These are phyloP conservation scores for Boletus rubroflammeus DNA, from an alignment of 768 basidiomycete genomes.

Conservation along the genomic window DNA sequence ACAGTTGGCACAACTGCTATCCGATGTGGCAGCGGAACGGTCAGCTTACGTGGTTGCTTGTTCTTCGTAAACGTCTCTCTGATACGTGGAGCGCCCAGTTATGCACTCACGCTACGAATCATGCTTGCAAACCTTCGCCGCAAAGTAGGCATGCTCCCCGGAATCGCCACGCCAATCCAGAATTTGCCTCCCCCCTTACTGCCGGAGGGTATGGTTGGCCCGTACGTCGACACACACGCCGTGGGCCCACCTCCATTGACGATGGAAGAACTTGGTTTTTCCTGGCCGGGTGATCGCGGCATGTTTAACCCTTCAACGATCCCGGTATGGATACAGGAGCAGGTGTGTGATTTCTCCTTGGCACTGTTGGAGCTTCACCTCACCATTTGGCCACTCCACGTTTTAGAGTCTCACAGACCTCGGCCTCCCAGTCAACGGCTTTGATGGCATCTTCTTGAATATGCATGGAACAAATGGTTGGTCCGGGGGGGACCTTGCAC, in stretches of 20 bases:
- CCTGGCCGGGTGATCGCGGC: conserved; percentile 60
- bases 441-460: conserved; percentile 85
- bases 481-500: conserved; percentile 68
- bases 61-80: conserved; percentile 5
- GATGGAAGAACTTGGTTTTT: conserved; percentile 81
- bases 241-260: conserved; percentile 62
- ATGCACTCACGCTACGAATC: conserved; percentile 86
- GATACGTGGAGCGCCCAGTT: conserved; percentile 41
- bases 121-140: conserved; percentile 91
- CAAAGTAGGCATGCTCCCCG: conserved; percentile 69
- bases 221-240: conserved; percentile 51
- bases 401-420: conserved; percentile 81
- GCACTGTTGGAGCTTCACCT: not conserved
- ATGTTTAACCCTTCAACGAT: conserved; percentile 77
- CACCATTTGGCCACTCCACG: not conserved
- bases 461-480: conserved; percentile 69
- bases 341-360: conserved; percentile 46
- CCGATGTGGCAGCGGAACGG: conserved; percentile 93
- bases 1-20: conserved; percentile 84
- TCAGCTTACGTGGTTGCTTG: conserved; percentile 24
- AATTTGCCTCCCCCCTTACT: conserved; percentile 50
- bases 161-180: conserved; percentile 45
- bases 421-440: conserved; percentile 87
- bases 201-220: conserved; percentile 55
- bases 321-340: conserved; percentile 90